Base-by-base conservation (phyloP, 2,329 filamentous ascomycete species). In the Fusarium ambrosium region DNA sequence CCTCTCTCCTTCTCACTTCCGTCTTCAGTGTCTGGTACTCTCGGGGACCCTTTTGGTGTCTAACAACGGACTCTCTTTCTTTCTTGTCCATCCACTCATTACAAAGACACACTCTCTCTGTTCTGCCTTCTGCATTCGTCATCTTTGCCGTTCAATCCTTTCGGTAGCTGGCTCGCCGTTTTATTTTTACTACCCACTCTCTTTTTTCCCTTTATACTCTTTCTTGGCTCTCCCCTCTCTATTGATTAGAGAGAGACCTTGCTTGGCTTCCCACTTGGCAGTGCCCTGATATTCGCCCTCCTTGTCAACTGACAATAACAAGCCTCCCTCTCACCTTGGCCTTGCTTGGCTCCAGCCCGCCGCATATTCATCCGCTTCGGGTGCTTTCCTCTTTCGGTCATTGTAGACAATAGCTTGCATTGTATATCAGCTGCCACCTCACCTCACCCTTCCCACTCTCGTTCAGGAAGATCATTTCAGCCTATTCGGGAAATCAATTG, bases 121-220 rank as follows among this genome's bases (percentile, higher is more conserved):
- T 37, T 59, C 32, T 59, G 55, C 34, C 55, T 65, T 68, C 69
- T 65, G 67, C 74, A 69, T 70, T 68, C 68, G 66, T 76, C 69
- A 62, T 43, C 53, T 66, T 66, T 36, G 78, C 75, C 80, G 76
- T 81, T 80, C 79, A 80, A 79, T 82, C 79, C 73, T 80, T 82
- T 66, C 78, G 79, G 79, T 77, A 78, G 77, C 79, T 81, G 77
- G 78, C 71, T 75, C 66, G 62, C 75, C 75, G 64, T 75, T 72
- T 68, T 60, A 18, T 66, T 66, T 64, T 64, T 53, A 55, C 68
- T 71, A 43, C 39, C 41, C 62, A 66, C 59, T 65, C 58, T 61
- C 61, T 39, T 27, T 29, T 56, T 13, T 34, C 9, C 32, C 32
- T 34, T 34, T 34, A 34, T 36, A 29, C 64, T 66, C 27, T 36